Evolutionary conservation across 78 protist genomes (phyloP).

Genomic region (slime mould (Dictyostelium discoideum)): DNA sequence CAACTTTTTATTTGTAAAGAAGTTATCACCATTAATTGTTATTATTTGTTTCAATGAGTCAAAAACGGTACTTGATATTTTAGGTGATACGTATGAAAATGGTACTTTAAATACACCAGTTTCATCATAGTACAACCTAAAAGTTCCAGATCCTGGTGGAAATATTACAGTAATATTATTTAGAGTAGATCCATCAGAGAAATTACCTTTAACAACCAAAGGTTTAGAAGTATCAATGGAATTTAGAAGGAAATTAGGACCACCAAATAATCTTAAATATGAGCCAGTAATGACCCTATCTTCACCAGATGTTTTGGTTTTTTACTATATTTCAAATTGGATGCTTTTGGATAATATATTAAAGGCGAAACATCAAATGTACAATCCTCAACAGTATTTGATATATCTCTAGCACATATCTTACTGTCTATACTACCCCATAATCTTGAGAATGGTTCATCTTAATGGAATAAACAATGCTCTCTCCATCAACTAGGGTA

Average conservation of each 20-base stretch:
- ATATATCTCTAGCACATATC: neutral
- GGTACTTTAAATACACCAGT: neutral
- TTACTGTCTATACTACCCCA: neutral
- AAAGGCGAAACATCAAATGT: too few relatives aligned
- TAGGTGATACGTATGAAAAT: neutral
- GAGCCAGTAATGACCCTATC: neutral
- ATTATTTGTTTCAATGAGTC: neutral
- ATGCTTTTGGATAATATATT: too few relatives aligned
- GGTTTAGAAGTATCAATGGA: too few relatives aligned
- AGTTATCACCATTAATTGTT: neutral
- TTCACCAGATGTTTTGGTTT: neutral
- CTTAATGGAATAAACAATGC: neutral
- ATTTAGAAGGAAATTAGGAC: neutral
- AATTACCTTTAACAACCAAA: neutral
- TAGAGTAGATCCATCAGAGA: neutral
- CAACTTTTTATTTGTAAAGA: neutral
- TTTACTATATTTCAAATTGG: neutral
- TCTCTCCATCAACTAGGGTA: neutral
- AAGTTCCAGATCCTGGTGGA: neutral
- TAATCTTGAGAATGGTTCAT: neutral
- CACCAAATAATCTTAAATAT: neutral
- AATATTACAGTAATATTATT: neutral
- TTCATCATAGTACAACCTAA: neutral
- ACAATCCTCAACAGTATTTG: neutral
- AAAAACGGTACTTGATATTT: neutral